These are phyloP conservation scores for Hymenochaete sp. DNA, from an alignment of 1,284 basidiomycete species.

Conservation along the genomic window DNA sequence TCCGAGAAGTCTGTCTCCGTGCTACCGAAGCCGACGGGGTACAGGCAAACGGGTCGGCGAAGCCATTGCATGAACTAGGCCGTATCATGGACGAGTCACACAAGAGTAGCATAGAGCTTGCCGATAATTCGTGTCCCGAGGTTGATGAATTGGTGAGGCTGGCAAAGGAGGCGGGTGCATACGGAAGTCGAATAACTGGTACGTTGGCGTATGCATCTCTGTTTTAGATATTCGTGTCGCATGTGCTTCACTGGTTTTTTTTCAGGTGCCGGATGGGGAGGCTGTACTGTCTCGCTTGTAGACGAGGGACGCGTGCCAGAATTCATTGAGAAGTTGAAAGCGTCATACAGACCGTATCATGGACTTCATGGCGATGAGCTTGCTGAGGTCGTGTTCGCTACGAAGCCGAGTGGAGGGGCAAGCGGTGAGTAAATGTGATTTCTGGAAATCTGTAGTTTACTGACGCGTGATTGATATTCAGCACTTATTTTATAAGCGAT, in stretches of 20 bases:
- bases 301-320: constrained; percentile 52
- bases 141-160: constrained; percentile 60
- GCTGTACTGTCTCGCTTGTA: constrained; percentile 80
- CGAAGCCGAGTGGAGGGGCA: constrained; percentile 75
- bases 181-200: constrained; percentile 73
- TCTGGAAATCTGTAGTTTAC: too few species aligned
- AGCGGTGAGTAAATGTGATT: constrained; percentile 60
- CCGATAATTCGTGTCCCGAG: constrained; percentile 74
- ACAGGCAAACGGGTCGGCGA: constrained; percentile 22
- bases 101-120: constrained; percentile 55
- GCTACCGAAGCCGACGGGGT: constrained; percentile 16
- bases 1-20: constrained; percentile 55
- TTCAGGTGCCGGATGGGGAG: constrained; percentile 83
- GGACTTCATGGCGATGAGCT: constrained; percentile 52
- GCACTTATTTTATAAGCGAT: too few species aligned
- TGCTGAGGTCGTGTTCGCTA: constrained; percentile 72
- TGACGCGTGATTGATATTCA: too few species aligned
- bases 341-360: constrained; percentile 54
- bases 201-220: constrained; percentile 12
- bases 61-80: constrained; percentile 47
- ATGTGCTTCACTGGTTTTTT: constrained; percentile 3
- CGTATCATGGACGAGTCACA: constrained; percentile 74
- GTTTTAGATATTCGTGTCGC: background rate
- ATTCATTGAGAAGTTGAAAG: constrained; percentile 61
- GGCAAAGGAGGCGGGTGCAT: constrained; percentile 60